A percentile compares a stretch with the other conserved stretches of the same genome.
These are phyloP conservation scores for Cryptosporidium muris DNA, from an alignment of 169 alveolate genomes.

Conservation along the genomic window DNA sequence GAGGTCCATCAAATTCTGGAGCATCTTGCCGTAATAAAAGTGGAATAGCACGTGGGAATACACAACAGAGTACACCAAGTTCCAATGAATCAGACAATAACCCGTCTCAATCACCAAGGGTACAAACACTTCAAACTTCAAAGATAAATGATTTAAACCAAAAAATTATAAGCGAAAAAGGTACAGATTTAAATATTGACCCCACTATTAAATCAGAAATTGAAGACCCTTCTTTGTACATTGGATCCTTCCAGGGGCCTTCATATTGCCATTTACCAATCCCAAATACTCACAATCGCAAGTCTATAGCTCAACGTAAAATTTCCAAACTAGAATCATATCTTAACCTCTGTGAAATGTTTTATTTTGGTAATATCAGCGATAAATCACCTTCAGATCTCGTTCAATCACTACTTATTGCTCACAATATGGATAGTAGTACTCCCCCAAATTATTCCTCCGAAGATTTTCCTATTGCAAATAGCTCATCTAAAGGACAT, in stretches of 20 bases:
- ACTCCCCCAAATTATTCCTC: not conserved
- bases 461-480: slow-evolving; percentile 4
- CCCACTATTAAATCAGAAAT: not conserved
- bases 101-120: no score
- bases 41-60: no score
- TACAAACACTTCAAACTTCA: not conserved
- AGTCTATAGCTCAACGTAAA: slow-evolving; percentile 24
- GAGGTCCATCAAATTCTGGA: no score
- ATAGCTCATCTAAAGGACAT: not conserved
- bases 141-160: not conserved
- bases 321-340: slow-evolving; percentile 73
- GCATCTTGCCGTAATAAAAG: no score
- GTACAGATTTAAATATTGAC: not conserved
- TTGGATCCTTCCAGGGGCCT: slow-evolving; percentile 44
- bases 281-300: slow-evolving; percentile 59
- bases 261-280: slow-evolving; percentile 11
- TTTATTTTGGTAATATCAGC: slow-evolving; percentile 72
- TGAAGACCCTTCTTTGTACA: not conserved
- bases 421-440: slow-evolving; percentile 36
- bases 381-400: slow-evolving; percentile 44
- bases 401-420: slow-evolving; percentile 25
- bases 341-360: slow-evolving; percentile 72
- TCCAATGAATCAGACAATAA: no score
- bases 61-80: no score
- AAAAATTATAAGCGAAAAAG: not conserved